These are phyloP conservation scores for Sherardia arvensis DNA, from an alignment of 257 asterid species.

Conservation along the genomic window DNA sequence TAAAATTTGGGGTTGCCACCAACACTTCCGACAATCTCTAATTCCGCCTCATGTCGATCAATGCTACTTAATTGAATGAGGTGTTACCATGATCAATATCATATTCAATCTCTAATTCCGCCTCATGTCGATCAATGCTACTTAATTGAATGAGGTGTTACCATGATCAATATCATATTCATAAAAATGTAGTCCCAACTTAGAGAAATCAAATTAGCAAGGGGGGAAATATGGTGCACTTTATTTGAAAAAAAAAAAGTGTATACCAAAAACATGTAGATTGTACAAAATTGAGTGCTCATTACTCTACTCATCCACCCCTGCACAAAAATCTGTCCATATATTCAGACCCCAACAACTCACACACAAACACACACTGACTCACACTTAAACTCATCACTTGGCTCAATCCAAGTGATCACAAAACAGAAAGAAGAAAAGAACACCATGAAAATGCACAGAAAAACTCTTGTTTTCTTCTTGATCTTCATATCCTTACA, in stretches of 20 bases:
- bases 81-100: too few relatives aligned
- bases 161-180: too few relatives aligned
- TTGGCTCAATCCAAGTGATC: neutral
- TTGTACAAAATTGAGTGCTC: neutral
- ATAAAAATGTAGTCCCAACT: too few relatives aligned
- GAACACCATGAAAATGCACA: slow-evolving; percentile 13
- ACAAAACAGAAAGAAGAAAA: neutral
- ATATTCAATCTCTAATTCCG: too few relatives aligned
- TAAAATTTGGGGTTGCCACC: too few relatives aligned
- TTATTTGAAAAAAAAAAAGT: too few relatives aligned
- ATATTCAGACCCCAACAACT: neutral
- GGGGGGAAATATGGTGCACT: neutral
- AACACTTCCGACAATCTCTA: too few relatives aligned
- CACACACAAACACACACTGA: neutral
- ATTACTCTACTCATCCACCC: neutral
- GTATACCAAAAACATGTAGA: neutral
- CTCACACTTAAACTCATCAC: neutral
- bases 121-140: too few relatives aligned
- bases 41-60: too few relatives aligned
- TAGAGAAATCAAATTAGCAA: neutral
- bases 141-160: too few relatives aligned
- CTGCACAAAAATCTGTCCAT: neutral
- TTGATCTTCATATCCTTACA: slow-evolving; percentile 25
- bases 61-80: too few relatives aligned
- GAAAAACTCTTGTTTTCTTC: slow-evolving; percentile 19